These are phyloP conservation scores for Tetrapisispora taiwanensis DNA, from an alignment of 805 yeast genomes.

Conservation along the genomic window DNA sequence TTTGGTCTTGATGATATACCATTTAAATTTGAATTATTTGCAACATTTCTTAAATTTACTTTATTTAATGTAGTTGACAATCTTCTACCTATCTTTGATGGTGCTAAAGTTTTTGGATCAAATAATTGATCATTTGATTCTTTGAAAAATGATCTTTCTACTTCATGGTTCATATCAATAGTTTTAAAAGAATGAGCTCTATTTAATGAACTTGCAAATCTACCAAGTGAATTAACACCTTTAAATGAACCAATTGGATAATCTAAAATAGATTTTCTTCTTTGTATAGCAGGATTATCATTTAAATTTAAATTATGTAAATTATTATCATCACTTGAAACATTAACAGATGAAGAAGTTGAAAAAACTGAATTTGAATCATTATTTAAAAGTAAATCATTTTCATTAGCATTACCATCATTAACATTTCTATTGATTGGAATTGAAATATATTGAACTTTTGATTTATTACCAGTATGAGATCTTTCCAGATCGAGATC, in stretches of 20 bases:
- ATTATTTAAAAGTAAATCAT: not conserved
- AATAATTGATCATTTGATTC: constrained; percentile 51
- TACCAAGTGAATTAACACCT: constrained; percentile 59
- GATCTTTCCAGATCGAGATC: not conserved
- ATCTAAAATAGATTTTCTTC: constrained; percentile 34
- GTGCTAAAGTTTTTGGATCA: constrained; percentile 61
- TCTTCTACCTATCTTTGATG: constrained; percentile 53
- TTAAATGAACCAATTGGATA: constrained; percentile 49
- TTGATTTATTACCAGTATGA: constrained; percentile 5
- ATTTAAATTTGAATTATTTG: constrained; percentile 10
- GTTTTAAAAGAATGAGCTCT: constrained; percentile 70
- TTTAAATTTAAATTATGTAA: not conserved
- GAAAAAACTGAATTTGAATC: constrained; percentile 3
- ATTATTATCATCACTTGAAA: not conserved
- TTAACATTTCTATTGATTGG: constrained; percentile 18
- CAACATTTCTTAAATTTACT: constrained; percentile 5
- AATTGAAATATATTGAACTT: constrained; percentile 26
- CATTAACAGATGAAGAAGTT: constrained; percentile 2
- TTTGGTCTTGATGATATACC: constrained; percentile 17
- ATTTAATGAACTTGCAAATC: constrained; percentile 69
- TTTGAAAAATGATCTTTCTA: constrained; percentile 51
- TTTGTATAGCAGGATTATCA: constrained; percentile 3
- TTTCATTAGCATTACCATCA: not conserved
- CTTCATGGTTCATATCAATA: constrained; percentile 34
- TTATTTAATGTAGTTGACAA: constrained; percentile 42